Evolutionary conservation across 176 grass and related monocot genomes (phyloP).

Genomic region (Paspalum vaginatum): DNA sequence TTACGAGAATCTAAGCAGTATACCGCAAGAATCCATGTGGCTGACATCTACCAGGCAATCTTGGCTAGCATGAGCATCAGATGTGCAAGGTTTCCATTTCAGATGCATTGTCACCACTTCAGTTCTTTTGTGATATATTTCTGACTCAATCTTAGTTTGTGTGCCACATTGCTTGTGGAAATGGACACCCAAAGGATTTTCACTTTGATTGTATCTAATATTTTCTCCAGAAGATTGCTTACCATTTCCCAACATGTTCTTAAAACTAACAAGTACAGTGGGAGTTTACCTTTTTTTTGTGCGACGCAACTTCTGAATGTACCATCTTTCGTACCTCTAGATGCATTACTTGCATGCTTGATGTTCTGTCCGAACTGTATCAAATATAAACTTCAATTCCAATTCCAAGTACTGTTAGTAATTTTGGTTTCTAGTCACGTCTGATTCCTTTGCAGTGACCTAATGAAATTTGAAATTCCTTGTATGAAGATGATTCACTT

Average conservation of each 20-base stretch:
- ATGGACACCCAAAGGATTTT: background rate
- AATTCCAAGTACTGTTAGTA: background rate
- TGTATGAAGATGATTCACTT: background rate
- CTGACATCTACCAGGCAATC: constrained; percentile 80
- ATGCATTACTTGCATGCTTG: background rate
- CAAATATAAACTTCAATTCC: background rate
- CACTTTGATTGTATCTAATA: background rate
- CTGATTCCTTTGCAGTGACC: background rate
- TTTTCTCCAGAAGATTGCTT: background rate
- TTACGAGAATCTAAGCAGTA: constrained; percentile 68
- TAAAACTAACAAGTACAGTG: background rate
- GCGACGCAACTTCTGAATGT: background rate
- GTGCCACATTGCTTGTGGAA: background rate
- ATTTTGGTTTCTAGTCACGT: background rate
- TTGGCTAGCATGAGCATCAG: constrained; percentile 59
- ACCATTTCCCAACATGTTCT: background rate
- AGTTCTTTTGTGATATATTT: background rate
- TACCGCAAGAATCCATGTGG: constrained; percentile 76
- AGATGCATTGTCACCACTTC: background rate
- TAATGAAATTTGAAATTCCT: background rate
- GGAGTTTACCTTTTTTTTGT: background rate
- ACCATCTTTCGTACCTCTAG: background rate
- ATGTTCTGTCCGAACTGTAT: background rate
- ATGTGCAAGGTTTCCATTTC: constrained; percentile 54
- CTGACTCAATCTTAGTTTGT: background rate